Evolutionary conservation across 768 basidiomycete genomes (phyloP), one percentile per base, ranked within the genome.

Genomic region (Lyophyllum semitale): DNA sequence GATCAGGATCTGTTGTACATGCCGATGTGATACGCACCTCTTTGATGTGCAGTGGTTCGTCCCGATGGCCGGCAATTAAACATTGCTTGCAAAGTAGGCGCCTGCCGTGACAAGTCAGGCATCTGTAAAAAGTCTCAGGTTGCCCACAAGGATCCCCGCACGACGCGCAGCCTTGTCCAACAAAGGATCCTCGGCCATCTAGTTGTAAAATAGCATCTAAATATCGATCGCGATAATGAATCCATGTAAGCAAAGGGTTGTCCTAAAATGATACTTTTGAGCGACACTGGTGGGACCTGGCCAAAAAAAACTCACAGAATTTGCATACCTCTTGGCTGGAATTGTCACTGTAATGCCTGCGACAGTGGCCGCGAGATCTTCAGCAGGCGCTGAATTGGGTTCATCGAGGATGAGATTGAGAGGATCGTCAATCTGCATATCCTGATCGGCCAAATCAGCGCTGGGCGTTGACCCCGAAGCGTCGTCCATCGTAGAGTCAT

Each of bases 81-180:
- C 65, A 68, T 3, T 38, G 40, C 9, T 33, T 26, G 27, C 66
- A 67, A 27, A 61, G 59, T 13, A 29, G n/a, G 35, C 62, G 63
- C 3, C 62, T 51, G 44, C n/a, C n/a, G n/a, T n/a, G n/a, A n/a
- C n/a, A n/a, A n/a, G n/a, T n/a, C n/a, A n/a, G n/a, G n/a, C n/a
- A 56, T 56, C 1, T 30, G 20, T 9, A n/a, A n/a, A n/a, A 55
- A 26, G 2, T 33, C 18, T 1, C 40, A 6, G 8, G 12, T 9
- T 12, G 32, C 15, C n/a, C n/a, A n/a, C n/a, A n/a, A n/a, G n/a
- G n/a, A n/a, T 27, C 57, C 53, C 27, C 42, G 22, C 30, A 54
- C 17, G 46, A 20, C 18, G 52, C 26, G 29, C 52, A 49, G 17
- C 33, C 33, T 35, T 46, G 4, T 29, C 17, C 37, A 53, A 45